phyloP scores from a whole-genome alignment of 495 filamentous ascomycete genomes.

The Xylaria sp. region DNA sequence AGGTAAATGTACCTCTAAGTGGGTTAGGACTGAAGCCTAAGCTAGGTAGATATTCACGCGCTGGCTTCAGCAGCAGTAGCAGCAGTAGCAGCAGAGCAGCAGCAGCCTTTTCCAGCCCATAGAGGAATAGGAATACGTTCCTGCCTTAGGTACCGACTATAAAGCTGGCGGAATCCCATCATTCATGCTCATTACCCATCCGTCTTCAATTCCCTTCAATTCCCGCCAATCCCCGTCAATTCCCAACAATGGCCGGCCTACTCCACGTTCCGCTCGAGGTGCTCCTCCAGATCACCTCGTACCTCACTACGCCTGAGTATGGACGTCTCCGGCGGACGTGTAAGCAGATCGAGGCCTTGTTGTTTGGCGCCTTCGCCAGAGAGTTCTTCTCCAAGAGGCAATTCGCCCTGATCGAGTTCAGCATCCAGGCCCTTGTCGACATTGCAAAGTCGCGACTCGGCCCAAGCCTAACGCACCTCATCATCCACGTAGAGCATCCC shows the following conservation, averaged over 20 bases:
- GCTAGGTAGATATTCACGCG: background rate
- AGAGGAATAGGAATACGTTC: too few relatives aligned
- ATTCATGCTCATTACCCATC: background rate
- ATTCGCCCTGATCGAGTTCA: slow-evolving; percentile 58
- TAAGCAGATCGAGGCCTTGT: slow-evolving; percentile 49
- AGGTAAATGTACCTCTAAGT: background rate
- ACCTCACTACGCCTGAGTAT: slow-evolving; percentile 54
- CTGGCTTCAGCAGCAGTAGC: background rate
- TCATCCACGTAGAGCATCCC: slow-evolving; percentile 52
- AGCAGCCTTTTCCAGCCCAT: background rate
- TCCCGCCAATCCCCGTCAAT: too few relatives aligned
- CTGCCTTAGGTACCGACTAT: too few relatives aligned
- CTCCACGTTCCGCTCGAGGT: slow-evolving; percentile 47
- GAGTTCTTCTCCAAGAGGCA: slow-evolving; percentile 65
- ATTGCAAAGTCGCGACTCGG: slow-evolving; percentile 59
- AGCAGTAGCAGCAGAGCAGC: too few relatives aligned
- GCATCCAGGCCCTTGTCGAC: slow-evolving; percentile 57
- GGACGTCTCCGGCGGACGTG: slow-evolving; percentile 53
- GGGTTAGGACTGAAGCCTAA: slow-evolving; percentile 1
- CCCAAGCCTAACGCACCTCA: slow-evolving; percentile 51
- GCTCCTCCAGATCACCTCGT: slow-evolving; percentile 49
- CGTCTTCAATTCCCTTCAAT: slow-evolving; percentile 20
- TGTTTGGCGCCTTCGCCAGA: slow-evolving; percentile 54
- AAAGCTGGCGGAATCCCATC: background rate
- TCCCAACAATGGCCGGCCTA: slow-evolving; percentile 24